phyloP scores from a whole-genome alignment of 2,329 filamentous ascomycete genomes.

The Coniochaeta prunicola region DNA sequence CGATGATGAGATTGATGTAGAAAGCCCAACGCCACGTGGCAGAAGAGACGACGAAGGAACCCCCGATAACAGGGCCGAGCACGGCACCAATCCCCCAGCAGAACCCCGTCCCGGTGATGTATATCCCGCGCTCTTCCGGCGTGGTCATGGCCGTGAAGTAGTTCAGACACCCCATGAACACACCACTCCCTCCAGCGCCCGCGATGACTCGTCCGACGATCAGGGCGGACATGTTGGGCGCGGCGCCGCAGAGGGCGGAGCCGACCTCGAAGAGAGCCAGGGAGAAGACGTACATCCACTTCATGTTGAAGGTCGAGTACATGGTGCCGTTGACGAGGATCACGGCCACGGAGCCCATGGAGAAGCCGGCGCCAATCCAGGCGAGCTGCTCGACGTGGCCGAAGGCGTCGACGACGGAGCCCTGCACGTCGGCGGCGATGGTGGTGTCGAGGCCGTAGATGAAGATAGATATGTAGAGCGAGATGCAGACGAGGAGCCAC shows the following conservation, averaged over 20 bases:
- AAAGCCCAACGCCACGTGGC: slow-evolving; percentile 32
- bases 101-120: slow-evolving; percentile 21
- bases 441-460: slow-evolving; percentile 32
- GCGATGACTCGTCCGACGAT: slow-evolving; percentile 23
- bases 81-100: slow-evolving; percentile 29
- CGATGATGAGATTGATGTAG: slow-evolving; percentile 43
- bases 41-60: slow-evolving; percentile 21
- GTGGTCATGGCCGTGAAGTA: slow-evolving; percentile 20
- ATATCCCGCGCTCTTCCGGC: slow-evolving; percentile 20
- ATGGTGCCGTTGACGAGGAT: slow-evolving; percentile 7
- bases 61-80: slow-evolving; percentile 29
- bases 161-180: slow-evolving; percentile 22
- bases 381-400: slow-evolving; percentile 27
- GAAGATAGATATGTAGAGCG: slow-evolving; percentile 19
- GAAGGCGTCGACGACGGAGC: slow-evolving; percentile 27
- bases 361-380: slow-evolving; percentile 32
- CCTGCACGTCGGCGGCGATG: slow-evolving; percentile 36
- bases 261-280: slow-evolving; percentile 23
- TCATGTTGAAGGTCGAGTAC: slow-evolving; percentile 10
- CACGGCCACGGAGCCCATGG: slow-evolving; percentile 18
- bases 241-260: slow-evolving; percentile 19
- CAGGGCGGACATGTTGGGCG: slow-evolving; percentile 15
- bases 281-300: slow-evolving; percentile 12
- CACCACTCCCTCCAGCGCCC: slow-evolving; percentile 20
- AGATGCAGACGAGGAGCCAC: slow-evolving; percentile 17